Evolutionary conservation across 163 green algal species (phyloP).

Genomic region (Coccomyxa subellipsoidea): DNA sequence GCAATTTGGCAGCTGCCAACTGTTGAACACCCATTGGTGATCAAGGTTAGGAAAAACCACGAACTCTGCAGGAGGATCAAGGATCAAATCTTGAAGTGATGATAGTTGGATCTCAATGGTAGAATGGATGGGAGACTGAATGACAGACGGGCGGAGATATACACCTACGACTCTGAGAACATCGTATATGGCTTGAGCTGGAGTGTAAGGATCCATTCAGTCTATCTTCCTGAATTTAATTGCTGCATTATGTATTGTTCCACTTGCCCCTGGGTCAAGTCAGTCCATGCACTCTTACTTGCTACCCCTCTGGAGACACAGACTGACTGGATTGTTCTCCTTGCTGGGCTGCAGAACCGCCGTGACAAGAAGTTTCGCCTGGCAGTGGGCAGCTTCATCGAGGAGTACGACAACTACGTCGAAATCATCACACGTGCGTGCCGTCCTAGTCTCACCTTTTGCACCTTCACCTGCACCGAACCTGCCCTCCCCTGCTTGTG

Average conservation of each 20-base stretch:
- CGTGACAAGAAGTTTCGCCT: conserved; percentile 85
- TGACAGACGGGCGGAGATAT: conserved; percentile 77
- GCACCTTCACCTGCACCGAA: not conserved
- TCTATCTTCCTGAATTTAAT: too few species aligned
- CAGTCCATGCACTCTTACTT: not conserved
- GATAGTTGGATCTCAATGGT: not conserved
- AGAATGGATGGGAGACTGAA: conserved; percentile 1
- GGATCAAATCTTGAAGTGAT: too few species aligned
- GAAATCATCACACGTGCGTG: conserved; percentile 67
- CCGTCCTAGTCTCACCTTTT: not conserved
- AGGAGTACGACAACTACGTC: conserved; percentile 85
- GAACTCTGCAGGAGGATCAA: too few species aligned
- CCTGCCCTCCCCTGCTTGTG: too few species aligned
- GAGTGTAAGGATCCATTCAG: conserved; percentile 74
- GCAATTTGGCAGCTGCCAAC: too few species aligned
- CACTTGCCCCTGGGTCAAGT: not conserved
- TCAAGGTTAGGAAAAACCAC: not conserved
- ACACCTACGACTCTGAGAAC: conserved; percentile 80
- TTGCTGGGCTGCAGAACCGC: conserved; percentile 58
- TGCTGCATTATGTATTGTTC: not conserved
- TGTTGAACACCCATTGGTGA: too few species aligned
- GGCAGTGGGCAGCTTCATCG: conserved; percentile 85
- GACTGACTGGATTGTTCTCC: not conserved
- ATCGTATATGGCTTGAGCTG: conserved; percentile 91
- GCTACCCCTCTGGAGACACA: not conserved